Conservation (phyloP, 805 yeast genomes). For the Pichia californica region DNA sequence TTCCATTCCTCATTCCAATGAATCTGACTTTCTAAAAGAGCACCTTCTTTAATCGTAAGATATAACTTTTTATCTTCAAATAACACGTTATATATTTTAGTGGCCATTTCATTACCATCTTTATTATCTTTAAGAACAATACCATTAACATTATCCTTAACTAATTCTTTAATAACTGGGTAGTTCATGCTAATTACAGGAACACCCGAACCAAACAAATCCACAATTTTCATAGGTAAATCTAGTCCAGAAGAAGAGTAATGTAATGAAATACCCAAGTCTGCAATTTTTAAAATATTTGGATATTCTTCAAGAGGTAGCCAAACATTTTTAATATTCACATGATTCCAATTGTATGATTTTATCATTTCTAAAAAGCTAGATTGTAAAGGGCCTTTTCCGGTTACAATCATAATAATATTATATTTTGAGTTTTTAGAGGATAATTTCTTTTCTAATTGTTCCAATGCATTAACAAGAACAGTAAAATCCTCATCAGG, state of each 20-base stretch:
- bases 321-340: conserved; percentile 68
- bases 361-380: conserved; percentile 30
- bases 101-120: conserved; percentile 39
- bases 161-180: conserved; percentile 73
- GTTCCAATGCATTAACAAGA: conserved; percentile 59
- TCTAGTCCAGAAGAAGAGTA: conserved; percentile 90
- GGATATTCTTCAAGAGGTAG: conserved; percentile 76
- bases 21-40: conserved; percentile 55
- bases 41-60: conserved; percentile 53
- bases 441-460: conserved; percentile 40
- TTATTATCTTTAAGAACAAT: conserved; percentile 36
- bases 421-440: conserved; percentile 33
- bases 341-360: conserved; percentile 34
- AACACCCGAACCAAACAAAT: conserved; percentile 91
- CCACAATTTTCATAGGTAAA: conserved; percentile 95
- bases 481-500: conserved; percentile 86
- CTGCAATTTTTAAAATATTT: conserved; percentile 63
- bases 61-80: conserved; percentile 22
- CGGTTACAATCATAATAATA: conserved; percentile 78
- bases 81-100: conserved; percentile 29
- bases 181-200: conserved; percentile 81
- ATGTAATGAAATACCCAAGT: conserved; percentile 85
- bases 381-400: conserved; percentile 81
- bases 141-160: conserved; percentile 66
- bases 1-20: conserved; percentile 82